phyloP scores from a whole-genome alignment of 2,329 filamentous ascomycete species.

The Beauveria varroae region DNA sequence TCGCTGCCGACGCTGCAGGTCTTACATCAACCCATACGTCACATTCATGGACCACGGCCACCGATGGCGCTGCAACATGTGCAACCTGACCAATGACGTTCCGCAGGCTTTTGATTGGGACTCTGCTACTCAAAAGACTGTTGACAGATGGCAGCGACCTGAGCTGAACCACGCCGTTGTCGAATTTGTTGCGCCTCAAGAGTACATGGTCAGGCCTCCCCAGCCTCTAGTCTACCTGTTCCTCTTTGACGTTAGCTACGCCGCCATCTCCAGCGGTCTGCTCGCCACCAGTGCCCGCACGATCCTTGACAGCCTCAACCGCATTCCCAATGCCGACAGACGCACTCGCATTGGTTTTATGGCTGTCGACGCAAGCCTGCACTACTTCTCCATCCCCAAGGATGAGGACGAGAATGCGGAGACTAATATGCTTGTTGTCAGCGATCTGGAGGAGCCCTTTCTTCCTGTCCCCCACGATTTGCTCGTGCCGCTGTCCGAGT shows the following conservation, averaged over 20 bases:
- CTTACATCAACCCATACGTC: conserved; percentile 97
- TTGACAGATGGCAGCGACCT: conserved; percentile 84
- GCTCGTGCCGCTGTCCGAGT: conserved; percentile 81
- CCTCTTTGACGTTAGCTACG: conserved; percentile 89
- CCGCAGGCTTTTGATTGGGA: conserved; percentile 99
- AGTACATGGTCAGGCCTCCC: conserved; percentile 98
- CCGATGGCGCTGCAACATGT: conserved; percentile 99
- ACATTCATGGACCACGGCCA: conserved; percentile 96
- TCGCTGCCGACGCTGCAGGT: conserved; percentile 87
- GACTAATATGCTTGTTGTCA: conserved; percentile 86
- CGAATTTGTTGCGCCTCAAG: conserved; percentile 94
- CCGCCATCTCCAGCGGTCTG: conserved; percentile 81
- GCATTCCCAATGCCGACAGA: conserved; percentile 96
- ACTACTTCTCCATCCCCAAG: conserved; percentile 92
- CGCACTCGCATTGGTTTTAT: conserved; percentile 91
- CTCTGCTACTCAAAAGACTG: conserved; percentile 77
- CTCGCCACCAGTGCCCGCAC: conserved; percentile 87
- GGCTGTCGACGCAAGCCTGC: conserved; percentile 86
- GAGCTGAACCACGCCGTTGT: conserved; percentile 96
- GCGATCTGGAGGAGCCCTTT: conserved; percentile 93
- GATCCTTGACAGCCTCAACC: conserved; percentile 87
- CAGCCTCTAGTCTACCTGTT: conserved; percentile 95
- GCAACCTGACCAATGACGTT: conserved; percentile 95
- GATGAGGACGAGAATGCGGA: conserved; percentile 80
- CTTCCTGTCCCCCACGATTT: conserved; percentile 88